Evolutionary conservation across 2,329 filamentous ascomycete genomes (phyloP), one percentile per base, ranked within the genome.

Genomic region (Chaetomium olivaceum): DNA sequence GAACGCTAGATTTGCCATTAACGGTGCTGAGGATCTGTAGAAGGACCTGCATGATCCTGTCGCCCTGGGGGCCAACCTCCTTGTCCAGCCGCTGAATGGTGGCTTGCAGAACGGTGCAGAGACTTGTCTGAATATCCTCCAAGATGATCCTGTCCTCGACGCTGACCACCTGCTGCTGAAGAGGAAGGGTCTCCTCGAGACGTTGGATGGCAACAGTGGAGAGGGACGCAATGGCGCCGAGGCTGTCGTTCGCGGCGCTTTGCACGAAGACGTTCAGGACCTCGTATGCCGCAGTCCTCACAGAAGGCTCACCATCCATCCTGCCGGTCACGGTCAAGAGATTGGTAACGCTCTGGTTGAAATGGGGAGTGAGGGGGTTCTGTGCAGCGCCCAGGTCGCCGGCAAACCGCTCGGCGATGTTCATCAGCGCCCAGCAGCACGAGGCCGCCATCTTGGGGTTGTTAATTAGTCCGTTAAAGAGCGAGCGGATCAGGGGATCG

Each of bases 401-500:
- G 33, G 93, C 91, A 76, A 98, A 99, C 68, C 93, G 90, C 76
- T 99, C 95, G 12, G 95, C 94, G 76, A 99, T 82, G 80, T 98
- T 99, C 92, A 99, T 98, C 71, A 99, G 82, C 36, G 95, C 93
- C 95, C 96, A 97, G 82, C 95, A 99, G 87, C 95, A 98, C 33
- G 95, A 99, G 63, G 92, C 89, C 36, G 94, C 95, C 89, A 99
- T 99, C 86, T 96, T 97, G 67, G 93, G 90, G 77, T 91, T 95
- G 80, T 91, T 94, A 66, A 92, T 88, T 66, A 99, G 85, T 59
- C 94, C 95, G 72, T 89, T 88, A 82, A 99, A 99, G 11, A 99
- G 86, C 50, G 93, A 91, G 64, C 88, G 87, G 74, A 99, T 94
- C 68, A 99, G 83, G 23, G 90, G 87, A 69, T 93, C 91, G 5